Evolutionary conservation across 2,329 filamentous ascomycete genomes (phyloP).

Genomic region (Pyricularia pennisetigena): DNA sequence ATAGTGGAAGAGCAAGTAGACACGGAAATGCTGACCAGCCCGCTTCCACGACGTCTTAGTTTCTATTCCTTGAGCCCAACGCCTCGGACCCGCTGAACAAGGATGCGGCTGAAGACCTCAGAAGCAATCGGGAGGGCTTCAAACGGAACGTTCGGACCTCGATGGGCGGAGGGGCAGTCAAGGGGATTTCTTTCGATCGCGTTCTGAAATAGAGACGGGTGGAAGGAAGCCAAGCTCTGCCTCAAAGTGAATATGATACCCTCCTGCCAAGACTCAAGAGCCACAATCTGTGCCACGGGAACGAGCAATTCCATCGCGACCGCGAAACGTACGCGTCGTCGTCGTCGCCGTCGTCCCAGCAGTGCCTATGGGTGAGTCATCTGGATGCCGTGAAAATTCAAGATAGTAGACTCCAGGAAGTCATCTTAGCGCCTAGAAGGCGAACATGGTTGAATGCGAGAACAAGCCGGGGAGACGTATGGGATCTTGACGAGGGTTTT

Average conservation of each 20-base stretch:
- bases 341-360: no score
- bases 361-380: background rate
- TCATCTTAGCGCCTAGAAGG: background rate
- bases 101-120: conserved; percentile 88
- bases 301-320: background rate
- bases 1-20: background rate
- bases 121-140: conserved; percentile 77
- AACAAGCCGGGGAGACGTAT: background rate
- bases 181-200: conserved; percentile 64
- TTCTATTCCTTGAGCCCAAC: conserved; percentile 95
- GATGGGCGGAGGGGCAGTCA: conserved; percentile 73
- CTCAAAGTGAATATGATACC: background rate
- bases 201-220: conserved; percentile 51
- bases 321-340: background rate
- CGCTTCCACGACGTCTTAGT: conserved; percentile 37
- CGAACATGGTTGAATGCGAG: background rate
- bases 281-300: background rate
- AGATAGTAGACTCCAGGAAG: background rate
- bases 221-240: background rate
- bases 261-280: background rate
- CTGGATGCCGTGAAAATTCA: background rate
- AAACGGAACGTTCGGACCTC: conserved; percentile 79
- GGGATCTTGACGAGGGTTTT: background rate
- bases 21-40: background rate
- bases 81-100: conserved; percentile 97